Evolutionary conservation across 345 rosid species (phyloP).

Genomic region (Isatis tinctoria): DNA sequence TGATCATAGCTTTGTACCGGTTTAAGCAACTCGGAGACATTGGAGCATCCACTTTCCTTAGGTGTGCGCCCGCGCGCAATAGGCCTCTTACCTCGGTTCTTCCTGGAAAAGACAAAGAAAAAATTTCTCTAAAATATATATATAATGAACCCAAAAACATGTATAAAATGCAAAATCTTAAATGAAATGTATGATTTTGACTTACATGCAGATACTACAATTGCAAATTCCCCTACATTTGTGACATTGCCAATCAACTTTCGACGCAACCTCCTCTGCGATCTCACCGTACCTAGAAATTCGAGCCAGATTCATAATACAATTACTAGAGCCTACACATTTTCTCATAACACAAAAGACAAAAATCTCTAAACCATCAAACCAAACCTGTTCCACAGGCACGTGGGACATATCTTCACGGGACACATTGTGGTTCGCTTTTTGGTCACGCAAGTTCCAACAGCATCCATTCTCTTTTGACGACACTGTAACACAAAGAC

Average conservation of each 20-base stretch:
- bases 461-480: slow-evolving; percentile 57
- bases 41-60: too few species aligned
- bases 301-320: background rate
- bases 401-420: slow-evolving; percentile 57
- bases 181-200: background rate
- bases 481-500: slow-evolving; percentile 57
- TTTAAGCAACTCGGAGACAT: background rate
- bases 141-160: background rate
- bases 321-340: background rate
- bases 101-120: background rate
- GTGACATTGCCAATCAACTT: slow-evolving; percentile 68
- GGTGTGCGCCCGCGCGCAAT: too few species aligned
- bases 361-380: background rate
- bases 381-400: slow-evolving; percentile 63
- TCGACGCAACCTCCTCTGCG: slow-evolving; percentile 45
- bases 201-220: slow-evolving; percentile 77
- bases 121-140: background rate
- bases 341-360: background rate
- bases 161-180: background rate
- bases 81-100: background rate
- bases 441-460: slow-evolving; percentile 48
- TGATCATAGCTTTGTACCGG: too few species aligned
- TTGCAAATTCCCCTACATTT: slow-evolving; percentile 78
- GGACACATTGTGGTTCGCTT: slow-evolving; percentile 43
- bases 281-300: slow-evolving; percentile 65